These are phyloP conservation scores for Tilletia walkeri DNA, from an alignment of 1,284 basidiomycete species.

Conservation along the genomic window DNA sequence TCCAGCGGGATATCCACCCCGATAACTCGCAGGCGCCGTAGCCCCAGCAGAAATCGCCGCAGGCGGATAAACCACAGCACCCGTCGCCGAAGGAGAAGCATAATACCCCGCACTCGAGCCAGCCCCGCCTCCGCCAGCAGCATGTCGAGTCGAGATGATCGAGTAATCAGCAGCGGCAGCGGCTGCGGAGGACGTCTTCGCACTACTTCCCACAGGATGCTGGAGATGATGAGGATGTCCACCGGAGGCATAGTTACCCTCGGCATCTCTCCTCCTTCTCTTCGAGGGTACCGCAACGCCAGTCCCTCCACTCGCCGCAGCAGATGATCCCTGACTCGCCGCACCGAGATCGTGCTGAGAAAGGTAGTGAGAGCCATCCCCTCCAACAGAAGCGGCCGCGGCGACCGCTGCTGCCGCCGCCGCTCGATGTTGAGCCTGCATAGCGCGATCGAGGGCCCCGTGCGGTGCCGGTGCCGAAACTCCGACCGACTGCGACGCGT, in stretches of 20 bases:
- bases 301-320: not conserved
- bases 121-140: not conserved
- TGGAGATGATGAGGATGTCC: conserved; percentile 2
- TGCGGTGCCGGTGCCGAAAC: not conserved
- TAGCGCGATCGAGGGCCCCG: conserved; percentile 22
- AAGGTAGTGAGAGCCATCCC: conserved; percentile 17
- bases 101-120: conserved; percentile 17
- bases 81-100: not conserved
- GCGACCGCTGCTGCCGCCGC: conserved; percentile 27
- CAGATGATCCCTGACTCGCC: conserved; percentile 21
- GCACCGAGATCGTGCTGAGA: conserved; percentile 18
- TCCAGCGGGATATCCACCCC: conserved; percentile 12
- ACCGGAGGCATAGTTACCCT: not conserved
- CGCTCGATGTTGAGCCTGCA: conserved; percentile 33
- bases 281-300: not conserved
- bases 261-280: conserved; percentile 16
- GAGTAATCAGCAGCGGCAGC: not conserved
- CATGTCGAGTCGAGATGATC: conserved; percentile 4
- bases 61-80: not conserved
- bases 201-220: conserved; percentile 1
- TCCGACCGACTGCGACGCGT: not conserved
- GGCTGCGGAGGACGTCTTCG: not conserved
- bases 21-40: conserved; percentile 8
- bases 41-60: not conserved
- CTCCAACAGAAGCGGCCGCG: conserved; percentile 23